Base-by-base conservation (phyloP, 2,329 filamentous ascomycete species). In the Botrytis medusae region DNA sequence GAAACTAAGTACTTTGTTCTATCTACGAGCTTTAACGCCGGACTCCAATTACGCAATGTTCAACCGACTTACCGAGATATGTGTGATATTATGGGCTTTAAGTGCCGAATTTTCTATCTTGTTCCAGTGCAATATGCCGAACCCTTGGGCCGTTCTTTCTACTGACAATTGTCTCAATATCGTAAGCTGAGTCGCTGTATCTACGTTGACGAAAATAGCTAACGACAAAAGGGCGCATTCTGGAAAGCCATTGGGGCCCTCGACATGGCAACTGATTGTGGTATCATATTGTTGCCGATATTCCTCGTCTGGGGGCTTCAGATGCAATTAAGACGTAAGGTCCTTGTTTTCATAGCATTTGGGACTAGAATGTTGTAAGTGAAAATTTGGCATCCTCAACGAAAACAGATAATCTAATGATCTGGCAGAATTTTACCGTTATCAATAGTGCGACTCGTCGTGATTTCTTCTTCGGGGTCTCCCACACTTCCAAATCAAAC, bases 181-280 rank as follows among this genome's bases (percentile, higher is more conserved):
- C 60, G 76, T 78, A 76, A 62, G 74, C 34, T 32, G 32, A 34
- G 22, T 59, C 8, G 29, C 7, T 46, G 22, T 42, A 5, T 64
- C 34, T 42, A 42, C 25, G 2, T 54, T 18, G 25, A 18, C 8
- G 12, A n/a, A 65, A 34, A 59, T 22, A 32, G 14, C 42, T 69
- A 48, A 48, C 54, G 34, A 5, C 32, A 37, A 9, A 25, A 73
- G 72, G 48, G 59, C 20, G 57, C 79, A 78, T 16, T 82, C 80
- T 88, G 87, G 82, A 84, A 87, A 46, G 83, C 84, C 62, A 87
- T 87, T 72, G 85, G 84, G 2, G 81, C 83, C 0, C 83, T 85
- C 8, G 86, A 84, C 7, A 84, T 87, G 46, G 74, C 85, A 14
- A 85, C 83, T 25, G 85, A 87, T 74, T 74, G 86, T 10, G 78